A percentile compares a stretch with the other conserved stretches of the same genome.
phyloP scores from a whole-genome alignment of 2,329 filamentous ascomycete genomes.

The Beauveria sp. region DNA sequence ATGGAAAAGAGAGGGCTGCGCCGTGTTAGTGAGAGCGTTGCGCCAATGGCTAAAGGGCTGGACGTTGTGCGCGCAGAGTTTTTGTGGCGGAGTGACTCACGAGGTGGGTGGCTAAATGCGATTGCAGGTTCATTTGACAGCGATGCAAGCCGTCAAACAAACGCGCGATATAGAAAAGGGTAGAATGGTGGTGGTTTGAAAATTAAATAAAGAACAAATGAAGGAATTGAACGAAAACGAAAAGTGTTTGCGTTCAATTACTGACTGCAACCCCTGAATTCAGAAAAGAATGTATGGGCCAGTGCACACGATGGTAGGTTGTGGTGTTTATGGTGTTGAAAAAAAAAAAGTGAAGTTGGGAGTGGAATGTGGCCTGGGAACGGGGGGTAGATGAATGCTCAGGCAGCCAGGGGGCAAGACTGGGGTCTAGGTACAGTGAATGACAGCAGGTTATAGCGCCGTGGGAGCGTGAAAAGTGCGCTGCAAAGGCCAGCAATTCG shows the following conservation, averaged over 20 bases:
- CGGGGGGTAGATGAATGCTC: slow-evolving; percentile 10
- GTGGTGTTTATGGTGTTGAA: not conserved
- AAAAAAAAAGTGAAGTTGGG: not conserved
- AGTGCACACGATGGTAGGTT: slow-evolving; percentile 5
- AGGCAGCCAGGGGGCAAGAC: not conserved
- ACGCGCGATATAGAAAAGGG: slow-evolving; percentile 53
- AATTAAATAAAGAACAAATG: slow-evolving; percentile 13
- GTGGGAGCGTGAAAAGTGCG: not conserved
- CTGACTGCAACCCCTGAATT: slow-evolving; percentile 4
- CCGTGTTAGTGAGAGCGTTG: slow-evolving; percentile 11
- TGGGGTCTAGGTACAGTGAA: not conserved
- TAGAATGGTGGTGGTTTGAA: slow-evolving; percentile 15
- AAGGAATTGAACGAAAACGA: slow-evolving; percentile 13
- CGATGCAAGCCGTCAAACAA: slow-evolving; percentile 74
- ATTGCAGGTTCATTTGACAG: slow-evolving; percentile 99
- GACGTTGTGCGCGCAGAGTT: not conserved
- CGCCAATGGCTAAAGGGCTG: not conserved
- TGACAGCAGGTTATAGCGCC: not conserved
- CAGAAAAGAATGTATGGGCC: slow-evolving; percentile 16
- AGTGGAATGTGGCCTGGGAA: slow-evolving; percentile 9
- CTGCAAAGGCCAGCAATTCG: not conserved
- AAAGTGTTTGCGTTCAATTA: slow-evolving; percentile 7
- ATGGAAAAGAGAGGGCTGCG: slow-evolving; percentile 37
- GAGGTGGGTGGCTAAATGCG: slow-evolving; percentile 18
- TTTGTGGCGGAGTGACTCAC: slow-evolving; percentile 2